Percentiles rank a stretch among this genome's conserved stretches.
Evolutionary conservation across 192 early-diverging fungal species (phyloP).

Genomic region (Thoreauomyces humboldtii): DNA sequence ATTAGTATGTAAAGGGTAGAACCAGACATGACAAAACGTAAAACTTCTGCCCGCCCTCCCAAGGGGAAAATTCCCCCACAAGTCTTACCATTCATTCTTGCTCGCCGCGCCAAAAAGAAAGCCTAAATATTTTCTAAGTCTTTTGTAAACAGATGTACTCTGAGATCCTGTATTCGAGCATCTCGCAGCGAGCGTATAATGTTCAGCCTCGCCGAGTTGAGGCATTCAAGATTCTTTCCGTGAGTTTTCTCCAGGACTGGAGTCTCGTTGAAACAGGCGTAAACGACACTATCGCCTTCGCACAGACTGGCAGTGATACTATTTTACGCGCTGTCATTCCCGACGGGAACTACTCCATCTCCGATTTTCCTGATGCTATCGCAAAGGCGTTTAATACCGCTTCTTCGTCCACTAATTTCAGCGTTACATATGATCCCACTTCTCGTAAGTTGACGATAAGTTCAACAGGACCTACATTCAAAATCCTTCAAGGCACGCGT

Average conservation of each 20-base stretch:
- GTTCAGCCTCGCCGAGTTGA: slow-evolving; percentile 11
- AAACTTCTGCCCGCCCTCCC: neutral
- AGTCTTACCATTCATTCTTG: neutral
- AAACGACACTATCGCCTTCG: slow-evolving; percentile 19
- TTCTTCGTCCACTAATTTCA: neutral
- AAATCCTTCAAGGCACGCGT: slow-evolving; percentile 1
- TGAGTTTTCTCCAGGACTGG: slow-evolving; percentile 21
- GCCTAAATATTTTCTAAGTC: too few relatives aligned
- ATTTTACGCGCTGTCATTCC: slow-evolving; percentile 14
- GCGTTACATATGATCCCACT: neutral
- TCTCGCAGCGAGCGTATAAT: neutral
- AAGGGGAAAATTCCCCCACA: neutral
- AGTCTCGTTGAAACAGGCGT: neutral
- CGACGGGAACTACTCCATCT: slow-evolving; percentile 7
- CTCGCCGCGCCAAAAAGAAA: neutral
- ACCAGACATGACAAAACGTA: too few relatives aligned
- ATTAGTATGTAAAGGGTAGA: too few relatives aligned
- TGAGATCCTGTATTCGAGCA: slow-evolving; percentile 6
- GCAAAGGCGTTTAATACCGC: neutral
- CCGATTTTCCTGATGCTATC: slow-evolving; percentile 22
- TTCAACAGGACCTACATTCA: slow-evolving; percentile 8
- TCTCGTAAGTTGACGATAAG: neutral
- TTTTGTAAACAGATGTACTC: slow-evolving; percentile 7
- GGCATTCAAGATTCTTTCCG: slow-evolving; percentile 7
- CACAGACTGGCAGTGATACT: slow-evolving; percentile 1